phyloP scores from a whole-genome alignment of 148 eudicot genomes.

The Fagopyrum tataricum region DNA sequence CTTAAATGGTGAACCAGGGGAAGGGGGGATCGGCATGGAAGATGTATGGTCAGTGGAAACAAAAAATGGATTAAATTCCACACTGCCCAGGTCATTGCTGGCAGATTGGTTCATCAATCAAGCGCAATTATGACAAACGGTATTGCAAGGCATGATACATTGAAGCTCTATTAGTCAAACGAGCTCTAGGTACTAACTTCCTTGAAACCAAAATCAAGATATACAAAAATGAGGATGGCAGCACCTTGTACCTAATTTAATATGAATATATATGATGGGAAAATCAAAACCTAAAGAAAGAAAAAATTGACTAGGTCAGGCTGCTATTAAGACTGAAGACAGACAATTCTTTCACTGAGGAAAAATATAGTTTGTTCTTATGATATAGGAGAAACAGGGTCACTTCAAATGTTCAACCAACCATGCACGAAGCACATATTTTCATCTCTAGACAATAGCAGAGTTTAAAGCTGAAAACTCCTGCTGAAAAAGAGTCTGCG shows the following conservation, averaged over 20 bases:
- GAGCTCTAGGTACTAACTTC: background rate
- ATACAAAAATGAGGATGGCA: background rate
- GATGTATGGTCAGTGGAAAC: background rate
- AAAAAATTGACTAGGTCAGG: background rate
- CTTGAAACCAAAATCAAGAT: background rate
- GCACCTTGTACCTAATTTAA: background rate
- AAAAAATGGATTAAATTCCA: background rate
- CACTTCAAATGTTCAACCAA: background rate
- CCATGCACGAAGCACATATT: background rate
- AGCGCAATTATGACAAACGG: background rate
- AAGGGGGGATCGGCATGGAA: no score
- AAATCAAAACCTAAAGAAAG: background rate
- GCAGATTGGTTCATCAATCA: conserved; percentile 2
- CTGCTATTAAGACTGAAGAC: background rate
- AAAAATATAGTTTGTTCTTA: background rate
- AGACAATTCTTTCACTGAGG: background rate
- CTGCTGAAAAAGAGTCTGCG: background rate
- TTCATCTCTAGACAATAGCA: background rate
- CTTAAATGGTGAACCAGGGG: background rate
- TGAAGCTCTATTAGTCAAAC: conserved; percentile 5
- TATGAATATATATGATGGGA: background rate
- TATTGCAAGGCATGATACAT: background rate
- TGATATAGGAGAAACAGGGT: background rate
- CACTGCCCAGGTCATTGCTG: background rate
- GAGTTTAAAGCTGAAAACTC: background rate